phyloP scores from a whole-genome alignment of 495 filamentous ascomycete genomes.

The Articulospora tetracladia region DNA sequence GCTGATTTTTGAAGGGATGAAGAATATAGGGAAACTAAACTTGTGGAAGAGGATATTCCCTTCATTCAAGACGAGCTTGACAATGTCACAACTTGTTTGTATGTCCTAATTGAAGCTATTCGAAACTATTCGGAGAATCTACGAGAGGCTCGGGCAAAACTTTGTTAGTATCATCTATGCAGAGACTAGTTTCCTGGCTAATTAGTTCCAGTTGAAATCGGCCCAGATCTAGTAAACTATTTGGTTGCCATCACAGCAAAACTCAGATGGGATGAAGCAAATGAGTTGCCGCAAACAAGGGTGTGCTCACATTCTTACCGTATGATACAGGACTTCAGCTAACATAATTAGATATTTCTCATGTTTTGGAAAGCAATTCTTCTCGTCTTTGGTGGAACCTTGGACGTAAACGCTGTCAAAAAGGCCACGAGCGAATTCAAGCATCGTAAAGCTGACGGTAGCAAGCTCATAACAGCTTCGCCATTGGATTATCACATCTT shows the following conservation, averaged over 20 bases:
- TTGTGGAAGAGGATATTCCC: conserved; percentile 25
- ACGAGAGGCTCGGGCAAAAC: conserved; percentile 31
- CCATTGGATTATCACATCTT: conserved; percentile 96
- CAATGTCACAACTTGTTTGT: conserved; percentile 63
- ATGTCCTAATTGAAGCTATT: conserved; percentile 66
- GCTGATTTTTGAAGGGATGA: conserved; percentile 14
- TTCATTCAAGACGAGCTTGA: conserved; percentile 50
- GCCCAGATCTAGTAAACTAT: conserved; percentile 67
- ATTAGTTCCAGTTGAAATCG: conserved; percentile 43
- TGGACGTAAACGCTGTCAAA: conserved; percentile 72
- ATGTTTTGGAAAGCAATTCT: conserved; percentile 90
- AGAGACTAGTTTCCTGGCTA: neutral
- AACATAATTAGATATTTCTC: conserved; percentile 54
- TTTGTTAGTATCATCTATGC: conserved; percentile 35
- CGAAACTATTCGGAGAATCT: conserved; percentile 43
- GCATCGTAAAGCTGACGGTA: conserved; percentile 33
- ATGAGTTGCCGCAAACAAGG: conserved; percentile 51
- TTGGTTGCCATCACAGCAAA: conserved; percentile 71
- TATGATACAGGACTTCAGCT: neutral
- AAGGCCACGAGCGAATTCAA: conserved; percentile 47
- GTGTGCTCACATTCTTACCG: conserved; percentile 1
- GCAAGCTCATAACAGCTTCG: conserved; percentile 75
- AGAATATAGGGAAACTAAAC: conserved; percentile 21
- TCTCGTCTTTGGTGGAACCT: conserved; percentile 73
- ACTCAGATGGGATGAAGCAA: conserved; percentile 82